Evolutionary conservation across 2,329 filamentous ascomycete species (phyloP).

Genomic region (Thelonectria blattea): DNA sequence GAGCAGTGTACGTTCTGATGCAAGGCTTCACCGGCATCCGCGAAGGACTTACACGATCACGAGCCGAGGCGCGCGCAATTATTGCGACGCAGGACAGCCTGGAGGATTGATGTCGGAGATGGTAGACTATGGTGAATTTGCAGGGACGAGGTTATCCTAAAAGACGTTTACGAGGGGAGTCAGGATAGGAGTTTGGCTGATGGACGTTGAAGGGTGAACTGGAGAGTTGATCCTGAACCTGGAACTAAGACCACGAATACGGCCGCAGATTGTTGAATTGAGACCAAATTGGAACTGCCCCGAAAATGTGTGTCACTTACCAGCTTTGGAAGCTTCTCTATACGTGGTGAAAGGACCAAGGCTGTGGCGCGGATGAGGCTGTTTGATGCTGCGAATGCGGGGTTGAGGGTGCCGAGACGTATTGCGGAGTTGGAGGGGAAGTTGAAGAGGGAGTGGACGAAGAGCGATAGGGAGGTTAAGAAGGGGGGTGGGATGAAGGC

Average conservation of each 20-base stretch:
- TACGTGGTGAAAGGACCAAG: constrained; percentile 53
- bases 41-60: constrained; percentile 46
- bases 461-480: constrained; percentile 55
- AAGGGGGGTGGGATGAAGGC: neutral
- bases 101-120: neutral
- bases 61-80: constrained; percentile 32
- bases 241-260: too few relatives aligned
- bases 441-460: constrained; percentile 63
- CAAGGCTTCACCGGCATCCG: constrained; percentile 57
- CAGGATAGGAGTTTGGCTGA: too few relatives aligned
- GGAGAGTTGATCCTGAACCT: too few relatives aligned
- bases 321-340: too few relatives aligned
- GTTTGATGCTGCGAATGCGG: constrained; percentile 59
- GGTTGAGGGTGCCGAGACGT: constrained; percentile 55
- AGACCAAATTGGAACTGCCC: too few relatives aligned
- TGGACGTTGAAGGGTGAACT: too few relatives aligned
- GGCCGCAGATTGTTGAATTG: too few relatives aligned
- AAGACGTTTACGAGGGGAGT: too few relatives aligned
- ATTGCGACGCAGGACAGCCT: constrained; percentile 29
- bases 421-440: constrained; percentile 58
- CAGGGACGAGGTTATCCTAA: too few relatives aligned
- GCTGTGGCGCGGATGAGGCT: constrained; percentile 64
- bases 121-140: too few relatives aligned
- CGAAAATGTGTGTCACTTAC: too few relatives aligned
- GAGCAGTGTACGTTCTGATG: constrained; percentile 54